phyloP scores from a whole-genome alignment of 331 rosid genomes.

The Telfairia occidentalis region DNA sequence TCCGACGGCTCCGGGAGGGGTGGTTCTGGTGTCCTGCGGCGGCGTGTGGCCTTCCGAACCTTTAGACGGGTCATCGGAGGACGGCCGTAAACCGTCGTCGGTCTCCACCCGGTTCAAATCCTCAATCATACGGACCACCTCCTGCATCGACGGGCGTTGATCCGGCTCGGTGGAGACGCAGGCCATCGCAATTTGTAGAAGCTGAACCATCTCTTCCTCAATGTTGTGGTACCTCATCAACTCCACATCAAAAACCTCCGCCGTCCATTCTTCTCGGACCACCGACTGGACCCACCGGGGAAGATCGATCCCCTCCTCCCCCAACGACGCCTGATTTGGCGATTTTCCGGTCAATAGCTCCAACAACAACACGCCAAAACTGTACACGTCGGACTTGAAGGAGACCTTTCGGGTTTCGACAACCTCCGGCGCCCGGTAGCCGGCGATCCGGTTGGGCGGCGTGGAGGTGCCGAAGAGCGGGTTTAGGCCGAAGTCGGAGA shows the following conservation, averaged over 20 bases:
- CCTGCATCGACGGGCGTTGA: constrained; percentile 72
- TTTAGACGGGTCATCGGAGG: constrained; percentile 86
- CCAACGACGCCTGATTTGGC: constrained; percentile 78
- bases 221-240: constrained; percentile 83
- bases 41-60: constrained; percentile 86
- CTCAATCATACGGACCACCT: constrained; percentile 86
- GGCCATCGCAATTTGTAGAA: constrained; percentile 91
- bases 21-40: constrained; percentile 51
- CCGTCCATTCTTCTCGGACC: constrained; percentile 98
- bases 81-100: constrained; percentile 62
- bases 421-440: constrained; percentile 96
- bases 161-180: constrained; percentile 83
- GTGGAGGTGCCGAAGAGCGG: constrained; percentile 66
- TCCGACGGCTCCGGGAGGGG: constrained; percentile 34
- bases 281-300: constrained; percentile 99
- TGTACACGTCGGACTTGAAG: constrained; percentile 85
- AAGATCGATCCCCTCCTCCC: constrained; percentile 88
- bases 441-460: constrained; percentile 69
- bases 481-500: constrained; percentile 79
- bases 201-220: constrained; percentile 97
- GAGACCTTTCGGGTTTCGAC: constrained; percentile 78
- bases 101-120: constrained; percentile 69
- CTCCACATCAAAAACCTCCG: constrained; percentile 96
- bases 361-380: constrained; percentile 84
- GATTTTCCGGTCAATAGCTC: constrained; percentile 97